These are phyloP conservation scores for Phytophthora multivora DNA, from an alignment of 352 stramenopile species.

Conservation along the genomic window DNA sequence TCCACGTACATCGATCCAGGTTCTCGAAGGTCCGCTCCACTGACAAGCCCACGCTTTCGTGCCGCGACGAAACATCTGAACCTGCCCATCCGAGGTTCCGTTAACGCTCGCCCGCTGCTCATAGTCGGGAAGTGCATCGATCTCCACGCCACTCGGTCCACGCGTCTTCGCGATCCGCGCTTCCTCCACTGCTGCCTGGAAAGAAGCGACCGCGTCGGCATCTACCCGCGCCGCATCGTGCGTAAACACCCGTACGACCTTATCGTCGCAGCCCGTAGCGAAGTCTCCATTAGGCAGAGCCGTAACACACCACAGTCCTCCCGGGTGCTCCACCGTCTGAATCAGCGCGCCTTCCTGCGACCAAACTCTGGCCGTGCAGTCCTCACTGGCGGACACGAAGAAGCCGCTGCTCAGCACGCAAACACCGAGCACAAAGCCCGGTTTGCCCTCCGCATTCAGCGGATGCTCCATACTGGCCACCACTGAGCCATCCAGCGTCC, in stretches of 20 bases:
- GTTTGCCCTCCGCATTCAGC: slow-evolving; percentile 84
- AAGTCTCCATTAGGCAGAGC: slow-evolving; percentile 89
- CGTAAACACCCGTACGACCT: slow-evolving; percentile 92
- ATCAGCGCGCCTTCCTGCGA: slow-evolving; percentile 50
- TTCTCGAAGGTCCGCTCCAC: slow-evolving; percentile 90
- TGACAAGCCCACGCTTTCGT: slow-evolving; percentile 94
- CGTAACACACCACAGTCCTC: slow-evolving; percentile 86
- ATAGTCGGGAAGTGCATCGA: slow-evolving; percentile 94
- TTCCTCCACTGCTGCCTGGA: slow-evolving; percentile 72
- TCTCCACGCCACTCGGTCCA: slow-evolving; percentile 92
- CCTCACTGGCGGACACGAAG: slow-evolving; percentile 82
- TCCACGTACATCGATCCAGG: slow-evolving; percentile 94
- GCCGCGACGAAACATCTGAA: slow-evolving; percentile 96
- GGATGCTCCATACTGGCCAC: slow-evolving; percentile 74
- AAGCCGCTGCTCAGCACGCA: slow-evolving; percentile 56
- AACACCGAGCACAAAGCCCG: slow-evolving; percentile 80
- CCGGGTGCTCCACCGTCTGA: slow-evolving; percentile 86
- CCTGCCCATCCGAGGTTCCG: slow-evolving; percentile 92
- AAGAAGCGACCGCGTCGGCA: slow-evolving; percentile 53
- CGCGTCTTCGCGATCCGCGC: slow-evolving; percentile 58
- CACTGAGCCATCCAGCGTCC: slow-evolving; percentile 63
- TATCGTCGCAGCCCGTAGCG: slow-evolving; percentile 94
- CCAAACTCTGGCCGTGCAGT: slow-evolving; percentile 85
- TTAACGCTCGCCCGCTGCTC: slow-evolving; percentile 76
- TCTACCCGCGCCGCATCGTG: slow-evolving; percentile 71